A percentile compares a stretch with the other conserved stretches of the same genome.
Conservation (phyloP, 441 rosid genomes). For the Daphne laureola region DNA sequence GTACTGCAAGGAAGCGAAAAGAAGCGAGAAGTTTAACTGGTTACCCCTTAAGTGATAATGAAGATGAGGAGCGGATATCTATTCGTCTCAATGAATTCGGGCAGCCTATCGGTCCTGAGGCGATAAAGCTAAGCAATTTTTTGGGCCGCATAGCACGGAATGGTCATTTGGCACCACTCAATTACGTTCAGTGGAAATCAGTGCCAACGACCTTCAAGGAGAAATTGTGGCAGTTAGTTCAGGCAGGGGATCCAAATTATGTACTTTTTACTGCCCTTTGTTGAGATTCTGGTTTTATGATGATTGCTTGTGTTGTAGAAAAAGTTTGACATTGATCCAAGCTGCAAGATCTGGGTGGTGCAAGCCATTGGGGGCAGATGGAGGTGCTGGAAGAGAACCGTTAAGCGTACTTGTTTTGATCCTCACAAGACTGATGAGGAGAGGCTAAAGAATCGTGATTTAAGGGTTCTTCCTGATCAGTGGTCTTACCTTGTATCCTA, state of each 20-base stretch:
- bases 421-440: constrained; percentile 28
- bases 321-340: constrained; percentile 24
- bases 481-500: constrained; percentile 23
- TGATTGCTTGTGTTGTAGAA: constrained; percentile 10
- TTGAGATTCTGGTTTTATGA: neutral
- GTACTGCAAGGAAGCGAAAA: constrained; percentile 7
- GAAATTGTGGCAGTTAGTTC: constrained; percentile 23
- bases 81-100: constrained; percentile 23
- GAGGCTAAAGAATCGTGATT: constrained; percentile 19
- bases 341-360: constrained; percentile 23
- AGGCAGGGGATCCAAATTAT: constrained; percentile 10
- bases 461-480: constrained; percentile 28
- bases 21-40: constrained; percentile 20
- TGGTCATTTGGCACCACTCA: constrained; percentile 30
- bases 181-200: constrained; percentile 17
- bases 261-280: neutral
- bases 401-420: constrained; percentile 24
- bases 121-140: constrained; percentile 22
- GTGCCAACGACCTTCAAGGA: constrained; percentile 24
- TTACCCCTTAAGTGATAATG: constrained; percentile 12
- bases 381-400: constrained; percentile 28
- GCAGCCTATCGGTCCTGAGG: constrained; percentile 27
- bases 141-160: constrained; percentile 26
- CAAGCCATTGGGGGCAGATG: constrained; percentile 21
- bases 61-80: constrained; percentile 17